A percentile compares a stretch with the other conserved stretches of the same genome.
phyloP scores from a whole-genome alignment of 2,329 filamentous ascomycete species.

The Colletotrichum truncatum region DNA sequence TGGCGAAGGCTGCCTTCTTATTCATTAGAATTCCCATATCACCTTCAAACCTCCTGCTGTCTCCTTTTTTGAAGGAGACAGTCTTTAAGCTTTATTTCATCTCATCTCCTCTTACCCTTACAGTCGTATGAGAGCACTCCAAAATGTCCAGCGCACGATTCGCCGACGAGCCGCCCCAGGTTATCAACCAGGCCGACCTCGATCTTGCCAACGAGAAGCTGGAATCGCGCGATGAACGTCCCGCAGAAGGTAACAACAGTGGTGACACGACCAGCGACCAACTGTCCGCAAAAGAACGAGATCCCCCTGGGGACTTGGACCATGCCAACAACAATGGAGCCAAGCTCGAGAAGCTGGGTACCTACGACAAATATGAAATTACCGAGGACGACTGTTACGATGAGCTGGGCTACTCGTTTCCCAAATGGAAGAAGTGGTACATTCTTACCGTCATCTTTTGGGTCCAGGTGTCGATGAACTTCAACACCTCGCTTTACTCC shows the following conservation, averaged over 20 bases:
- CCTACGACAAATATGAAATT: slow-evolving; percentile 54
- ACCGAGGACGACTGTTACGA: slow-evolving; percentile 70
- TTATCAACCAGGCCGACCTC: slow-evolving; percentile 46
- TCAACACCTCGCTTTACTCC: slow-evolving; percentile 79
- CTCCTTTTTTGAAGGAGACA: not conserved
- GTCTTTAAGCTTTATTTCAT: not conserved
- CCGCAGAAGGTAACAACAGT: not conserved
- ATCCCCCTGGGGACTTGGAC: too few relatives aligned
- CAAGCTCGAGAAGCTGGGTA: slow-evolving; percentile 45
- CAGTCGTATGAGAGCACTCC: slow-evolving; percentile 38
- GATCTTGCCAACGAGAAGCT: slow-evolving; percentile 47
- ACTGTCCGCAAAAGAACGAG: too few relatives aligned
- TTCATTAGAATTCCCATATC: too few relatives aligned
- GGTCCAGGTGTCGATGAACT: slow-evolving; percentile 81
- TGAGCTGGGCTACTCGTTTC: slow-evolving; percentile 71
- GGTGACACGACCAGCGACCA: not conserved
- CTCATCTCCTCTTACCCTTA: not conserved
- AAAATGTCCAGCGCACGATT: slow-evolving; percentile 38
- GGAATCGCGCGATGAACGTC: slow-evolving; percentile 34
- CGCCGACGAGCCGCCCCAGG: slow-evolving; percentile 46
- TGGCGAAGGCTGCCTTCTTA: too few relatives aligned
- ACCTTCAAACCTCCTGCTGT: not conserved
- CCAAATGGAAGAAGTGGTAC: slow-evolving; percentile 73
- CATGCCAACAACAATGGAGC: slow-evolving; percentile 32
- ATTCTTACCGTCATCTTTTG: slow-evolving; percentile 78